phyloP scores from a whole-genome alignment of 371 early-diverging fungal species.

The Smittium mucronatum region DNA sequence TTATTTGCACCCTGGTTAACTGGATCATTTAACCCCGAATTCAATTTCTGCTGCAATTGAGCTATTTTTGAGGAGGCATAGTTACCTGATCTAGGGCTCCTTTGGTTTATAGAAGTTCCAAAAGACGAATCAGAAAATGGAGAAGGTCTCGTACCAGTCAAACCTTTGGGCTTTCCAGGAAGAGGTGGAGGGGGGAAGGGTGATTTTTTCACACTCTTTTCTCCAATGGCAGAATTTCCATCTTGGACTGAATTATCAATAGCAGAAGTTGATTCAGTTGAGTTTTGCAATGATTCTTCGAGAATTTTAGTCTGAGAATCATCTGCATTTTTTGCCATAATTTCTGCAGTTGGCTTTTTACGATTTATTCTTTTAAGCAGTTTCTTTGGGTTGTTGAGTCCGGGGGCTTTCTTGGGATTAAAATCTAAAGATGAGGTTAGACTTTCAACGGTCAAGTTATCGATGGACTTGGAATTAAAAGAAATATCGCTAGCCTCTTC shows the following conservation, averaged over 20 bases:
- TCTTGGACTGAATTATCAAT: slow-evolving; percentile 10
- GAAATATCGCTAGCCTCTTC: slow-evolving; percentile 11
- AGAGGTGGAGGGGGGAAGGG: slow-evolving; percentile 17
- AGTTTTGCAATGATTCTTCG: slow-evolving; percentile 21
- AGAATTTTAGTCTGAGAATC: slow-evolving; percentile 29
- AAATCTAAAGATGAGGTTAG: slow-evolving; percentile 8
- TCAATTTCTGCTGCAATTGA: slow-evolving; percentile 4
- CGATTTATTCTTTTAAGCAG: slow-evolving; percentile 28
- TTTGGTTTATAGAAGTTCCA: neutral
- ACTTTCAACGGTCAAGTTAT: slow-evolving; percentile 2
- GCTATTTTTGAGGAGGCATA: neutral
- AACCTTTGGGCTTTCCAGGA: slow-evolving; percentile 26
- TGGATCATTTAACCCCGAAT: neutral
- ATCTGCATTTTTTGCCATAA: slow-evolving; percentile 19
- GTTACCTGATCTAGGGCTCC: neutral
- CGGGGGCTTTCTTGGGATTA: slow-evolving; percentile 25
- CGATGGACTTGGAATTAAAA: slow-evolving; percentile 14
- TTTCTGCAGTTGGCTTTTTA: slow-evolving; percentile 31
- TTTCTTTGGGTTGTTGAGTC: slow-evolving; percentile 23
- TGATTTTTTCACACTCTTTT: neutral
- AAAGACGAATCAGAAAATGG: neutral
- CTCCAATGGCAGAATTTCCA: neutral
- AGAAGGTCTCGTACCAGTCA: slow-evolving; percentile 7
- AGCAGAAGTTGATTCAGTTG: slow-evolving; percentile 17
- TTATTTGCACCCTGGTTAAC: neutral